phyloP scores from a whole-genome alignment of 768 basidiomycete species.

The Paxillus rubicundulus region DNA sequence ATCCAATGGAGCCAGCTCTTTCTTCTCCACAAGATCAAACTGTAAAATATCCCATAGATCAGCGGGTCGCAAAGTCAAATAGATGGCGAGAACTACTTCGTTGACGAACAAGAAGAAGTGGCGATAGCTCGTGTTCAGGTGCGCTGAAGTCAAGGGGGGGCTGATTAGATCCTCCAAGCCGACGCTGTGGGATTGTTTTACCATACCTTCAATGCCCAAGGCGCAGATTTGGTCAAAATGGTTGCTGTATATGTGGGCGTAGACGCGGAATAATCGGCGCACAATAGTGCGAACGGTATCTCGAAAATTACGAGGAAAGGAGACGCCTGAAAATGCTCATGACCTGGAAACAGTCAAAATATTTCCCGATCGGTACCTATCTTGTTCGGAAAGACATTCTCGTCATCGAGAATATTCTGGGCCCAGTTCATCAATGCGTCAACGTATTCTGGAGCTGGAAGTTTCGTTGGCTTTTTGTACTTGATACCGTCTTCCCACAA shows the following conservation, averaged over 20 bases:
- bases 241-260: constrained; percentile 98
- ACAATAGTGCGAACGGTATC: constrained; percentile 91
- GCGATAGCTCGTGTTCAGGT: constrained; percentile 96
- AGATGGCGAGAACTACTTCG: constrained; percentile 58
- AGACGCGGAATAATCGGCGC: constrained; percentile 91
- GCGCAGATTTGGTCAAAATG: constrained; percentile 99
- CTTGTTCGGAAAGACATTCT: constrained; percentile 88
- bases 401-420: constrained; percentile 89
- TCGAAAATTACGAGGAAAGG: constrained; percentile 87
- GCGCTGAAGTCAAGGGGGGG: constrained; percentile 52
- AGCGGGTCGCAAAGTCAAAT: constrained; percentile 1
- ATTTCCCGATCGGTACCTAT: constrained; percentile 57
- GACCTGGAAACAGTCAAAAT: neutral
- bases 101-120: constrained; percentile 98
- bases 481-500: constrained; percentile 90
- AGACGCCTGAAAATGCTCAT: constrained; percentile 57
- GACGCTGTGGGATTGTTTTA: neutral
- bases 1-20: constrained; percentile 90
- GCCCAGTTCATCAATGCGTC: constrained; percentile 99
- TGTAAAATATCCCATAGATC: constrained; percentile 26
- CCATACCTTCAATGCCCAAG: constrained; percentile 90
- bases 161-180: neutral
- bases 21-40: constrained; percentile 96
- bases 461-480: constrained; percentile 88
- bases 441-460: constrained; percentile 94